Evolutionary conservation across 2,329 filamentous ascomycete species (phyloP).

Genomic region (Fusarium nisikadoi): DNA sequence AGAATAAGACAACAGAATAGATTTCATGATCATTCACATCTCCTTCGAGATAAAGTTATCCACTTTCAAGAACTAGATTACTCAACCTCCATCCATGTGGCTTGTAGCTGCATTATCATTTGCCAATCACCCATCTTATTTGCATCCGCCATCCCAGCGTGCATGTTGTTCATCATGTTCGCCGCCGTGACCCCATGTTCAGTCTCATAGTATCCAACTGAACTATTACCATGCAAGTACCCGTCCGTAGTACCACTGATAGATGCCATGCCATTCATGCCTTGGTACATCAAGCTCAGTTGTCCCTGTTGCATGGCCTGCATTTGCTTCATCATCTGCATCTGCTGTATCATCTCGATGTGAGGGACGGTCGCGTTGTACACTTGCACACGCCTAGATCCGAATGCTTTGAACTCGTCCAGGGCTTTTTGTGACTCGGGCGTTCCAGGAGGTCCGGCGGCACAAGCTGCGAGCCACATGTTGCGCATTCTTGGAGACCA

Average conservation of each 20-base stretch:
- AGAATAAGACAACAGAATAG: rapidly evolving
- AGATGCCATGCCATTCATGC: slow-evolving; percentile 44
- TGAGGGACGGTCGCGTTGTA: slow-evolving; percentile 46
- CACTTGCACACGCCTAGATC: slow-evolving; percentile 41
- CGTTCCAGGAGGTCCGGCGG: slow-evolving; percentile 41
- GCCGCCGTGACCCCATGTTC: slow-evolving; percentile 48
- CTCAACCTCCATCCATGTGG: slow-evolving; percentile 49
- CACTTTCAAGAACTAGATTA: slow-evolving; percentile 1
- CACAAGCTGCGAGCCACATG: slow-evolving; percentile 47
- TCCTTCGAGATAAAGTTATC: too few relatives aligned
- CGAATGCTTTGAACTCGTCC: slow-evolving; percentile 45
- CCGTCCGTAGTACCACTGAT: slow-evolving; percentile 46
- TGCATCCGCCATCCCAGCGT: slow-evolving; percentile 45
- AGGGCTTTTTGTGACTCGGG: slow-evolving; percentile 41
- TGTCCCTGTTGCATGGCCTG: slow-evolving; percentile 50
- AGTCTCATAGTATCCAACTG: slow-evolving; percentile 51
- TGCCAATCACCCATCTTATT: slow-evolving; percentile 43
- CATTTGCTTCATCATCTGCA: slow-evolving; percentile 47
- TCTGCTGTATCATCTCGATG: slow-evolving; percentile 43
- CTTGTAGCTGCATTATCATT: slow-evolving; percentile 41
- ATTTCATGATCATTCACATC: neutral
- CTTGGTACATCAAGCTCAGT: slow-evolving; percentile 49
- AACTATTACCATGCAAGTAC: slow-evolving; percentile 48
- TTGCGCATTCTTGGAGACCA: slow-evolving; percentile 54
- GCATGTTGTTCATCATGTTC: slow-evolving; percentile 49